phyloP scores from a whole-genome alignment of 768 basidiomycete species.

The Leccinum obscurum region DNA sequence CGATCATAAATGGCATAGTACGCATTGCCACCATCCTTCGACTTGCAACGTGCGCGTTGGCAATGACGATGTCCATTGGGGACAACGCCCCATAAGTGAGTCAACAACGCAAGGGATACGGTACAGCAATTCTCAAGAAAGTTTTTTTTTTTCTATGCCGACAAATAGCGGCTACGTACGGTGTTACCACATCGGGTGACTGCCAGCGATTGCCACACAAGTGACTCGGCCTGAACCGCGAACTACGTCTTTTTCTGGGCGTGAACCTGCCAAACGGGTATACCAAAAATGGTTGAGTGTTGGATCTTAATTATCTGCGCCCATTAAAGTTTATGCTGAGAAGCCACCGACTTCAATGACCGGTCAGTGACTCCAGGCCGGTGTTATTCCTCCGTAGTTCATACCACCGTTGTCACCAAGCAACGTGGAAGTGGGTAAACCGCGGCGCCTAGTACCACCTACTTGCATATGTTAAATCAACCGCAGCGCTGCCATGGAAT shows the following conservation, averaged over 20 bases:
- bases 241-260: not conserved
- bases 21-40: not conserved
- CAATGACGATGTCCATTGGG: not conserved
- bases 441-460: not conserved
- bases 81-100: slow-evolving; percentile 21
- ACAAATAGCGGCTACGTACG: slow-evolving; percentile 25
- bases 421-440: not conserved
- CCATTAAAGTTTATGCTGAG: not conserved
- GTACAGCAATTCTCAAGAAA: slow-evolving; percentile 23
- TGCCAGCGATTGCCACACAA: slow-evolving; percentile 1
- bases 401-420: slow-evolving; percentile 17
- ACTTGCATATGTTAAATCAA: slow-evolving; percentile 18
- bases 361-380: slow-evolving; percentile 2
- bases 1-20: not conserved
- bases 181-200: slow-evolving; percentile 16
- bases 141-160: slow-evolving; percentile 15
- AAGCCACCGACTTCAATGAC: slow-evolving; percentile 3
- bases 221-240: slow-evolving; percentile 3
- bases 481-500: slow-evolving; percentile 1
- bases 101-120: slow-evolving; percentile 18
- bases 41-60: slow-evolving; percentile 3
- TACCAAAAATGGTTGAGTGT: slow-evolving; percentile 3
- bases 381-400: slow-evolving; percentile 15
- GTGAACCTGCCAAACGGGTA: slow-evolving; percentile 1
- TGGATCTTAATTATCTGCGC: slow-evolving; percentile 4